Percentiles rank a stretch among this genome's conserved stretches.
These are phyloP conservation scores for Smithsoniella earleae DNA, from an alignment of 163 green algal genomes.

Conservation along the genomic window DNA sequence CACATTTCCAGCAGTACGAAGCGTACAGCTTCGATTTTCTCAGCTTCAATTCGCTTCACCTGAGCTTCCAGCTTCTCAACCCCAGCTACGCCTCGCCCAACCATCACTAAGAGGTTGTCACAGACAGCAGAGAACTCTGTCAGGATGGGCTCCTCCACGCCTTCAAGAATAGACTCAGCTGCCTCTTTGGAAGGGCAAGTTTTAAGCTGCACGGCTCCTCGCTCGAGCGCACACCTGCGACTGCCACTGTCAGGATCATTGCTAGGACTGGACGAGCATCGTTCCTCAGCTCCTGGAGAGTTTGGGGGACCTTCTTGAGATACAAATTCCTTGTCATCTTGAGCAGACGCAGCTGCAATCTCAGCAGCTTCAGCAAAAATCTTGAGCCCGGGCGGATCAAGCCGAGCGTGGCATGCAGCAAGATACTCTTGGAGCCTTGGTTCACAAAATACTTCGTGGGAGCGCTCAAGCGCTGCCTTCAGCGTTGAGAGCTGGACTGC, in stretches of 20 bases:
- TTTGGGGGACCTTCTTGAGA: too few species aligned
- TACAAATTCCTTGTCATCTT: not conserved
- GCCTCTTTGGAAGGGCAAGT: too few species aligned
- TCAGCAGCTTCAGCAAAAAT: not conserved
- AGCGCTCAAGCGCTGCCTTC: slow-evolving; percentile 39
- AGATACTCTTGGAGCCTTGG: not conserved
- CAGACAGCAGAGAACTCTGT: not conserved
- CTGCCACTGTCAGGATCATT: too few species aligned
- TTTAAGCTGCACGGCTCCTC: too few species aligned
- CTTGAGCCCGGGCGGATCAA: not conserved
- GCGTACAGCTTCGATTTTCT: slow-evolving; percentile 14
- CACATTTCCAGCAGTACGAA: too few species aligned
- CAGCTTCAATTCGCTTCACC: slow-evolving; percentile 25
- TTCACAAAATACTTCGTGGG: slow-evolving; percentile 34
- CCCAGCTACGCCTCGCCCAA: not conserved
- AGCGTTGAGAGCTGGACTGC: slow-evolving; percentile 35
- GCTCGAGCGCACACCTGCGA: too few species aligned
- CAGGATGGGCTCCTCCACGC: not conserved
- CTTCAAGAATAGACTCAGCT: not conserved
- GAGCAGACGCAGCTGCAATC: not conserved
- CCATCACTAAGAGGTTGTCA: slow-evolving; percentile 2
- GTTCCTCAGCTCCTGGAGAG: too few species aligned
- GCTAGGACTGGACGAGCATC: too few species aligned
- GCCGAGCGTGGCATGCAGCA: slow-evolving; percentile 9
- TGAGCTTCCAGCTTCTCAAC: slow-evolving; percentile 13